Base-by-base conservation (phyloP, 768 basidiomycete species). In the Pleurotus djamor region DNA sequence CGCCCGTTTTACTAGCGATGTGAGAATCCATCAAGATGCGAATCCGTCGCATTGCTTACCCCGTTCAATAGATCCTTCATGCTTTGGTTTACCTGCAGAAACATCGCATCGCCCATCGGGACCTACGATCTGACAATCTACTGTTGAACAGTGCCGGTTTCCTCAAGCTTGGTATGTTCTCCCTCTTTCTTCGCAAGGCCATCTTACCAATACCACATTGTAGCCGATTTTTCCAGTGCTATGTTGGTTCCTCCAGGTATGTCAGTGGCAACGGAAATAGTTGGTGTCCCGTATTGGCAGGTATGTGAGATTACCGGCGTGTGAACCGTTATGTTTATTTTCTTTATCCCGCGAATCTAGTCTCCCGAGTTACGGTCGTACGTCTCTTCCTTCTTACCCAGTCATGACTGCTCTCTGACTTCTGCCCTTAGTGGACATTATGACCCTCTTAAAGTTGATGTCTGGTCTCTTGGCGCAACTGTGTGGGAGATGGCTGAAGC, bases 261-360 rank as follows among this genome's bases (percentile, higher is more conserved):
- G 0, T 81, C 87, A 2, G 78, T 76, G 62, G 74, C 79, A 14
- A 77, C 75, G 14, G 90, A 91, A 36, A 69, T 72, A 21, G 89
- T 83, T 3, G 91, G 91, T 5, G 90, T 93, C 16, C 69, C 85
- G 16, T 92, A 86, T 74, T 94, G 91, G 91, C 91, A 92, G 80
- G 86, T 80, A 59, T 62, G 81, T 63, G 21, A 28, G 21, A 28
- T n/a, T n/a, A 4, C 48, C 9, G 49, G 10, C 41, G 34, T 47
- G 48, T 51, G 17, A 35, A 44, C 35, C 38, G 50, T 51, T 21
- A 14, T 58, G 59, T 54, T 60, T 79, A 51, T 52, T 14, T 51
- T 45, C n/a, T 14, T 60, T 21, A 2, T 1, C 9, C 52, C 49
- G 58, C 21, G 21, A 28, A 28, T 28, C 32, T 44, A 77, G 81